Evolutionary conservation across 1,284 basidiomycete species (phyloP).

Genomic region (Heimioporus punctisporus): DNA sequence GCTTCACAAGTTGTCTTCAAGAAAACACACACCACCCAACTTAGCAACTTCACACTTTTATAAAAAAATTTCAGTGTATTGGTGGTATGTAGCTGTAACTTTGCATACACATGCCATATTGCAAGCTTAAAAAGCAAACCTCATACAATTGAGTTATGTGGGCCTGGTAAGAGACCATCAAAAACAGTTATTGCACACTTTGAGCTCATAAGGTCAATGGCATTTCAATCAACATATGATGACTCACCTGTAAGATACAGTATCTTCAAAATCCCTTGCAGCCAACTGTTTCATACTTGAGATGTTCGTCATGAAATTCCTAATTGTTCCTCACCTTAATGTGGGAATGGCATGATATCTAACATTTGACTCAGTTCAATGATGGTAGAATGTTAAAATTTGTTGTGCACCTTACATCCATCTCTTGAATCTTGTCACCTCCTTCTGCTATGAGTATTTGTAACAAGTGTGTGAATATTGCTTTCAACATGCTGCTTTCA

Average conservation of each 20-base stretch:
- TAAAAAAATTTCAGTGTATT: neutral
- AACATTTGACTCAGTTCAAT: no score
- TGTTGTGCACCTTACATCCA: no score
- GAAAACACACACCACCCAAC: neutral
- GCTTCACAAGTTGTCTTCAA: neutral
- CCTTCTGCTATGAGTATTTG: neutral
- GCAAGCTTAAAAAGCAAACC: neutral
- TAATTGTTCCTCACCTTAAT: neutral
- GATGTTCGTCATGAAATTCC: neutral
- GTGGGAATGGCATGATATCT: neutral
- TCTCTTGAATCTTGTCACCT: neutral
- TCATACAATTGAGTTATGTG: neutral
- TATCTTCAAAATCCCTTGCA: neutral
- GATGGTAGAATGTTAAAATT: no score
- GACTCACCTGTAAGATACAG: neutral
- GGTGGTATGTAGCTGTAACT: neutral
- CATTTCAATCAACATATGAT: neutral
- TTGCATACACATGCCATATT: constrained; percentile 17
- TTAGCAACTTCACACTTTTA: neutral
- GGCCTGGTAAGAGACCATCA: neutral
- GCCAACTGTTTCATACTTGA: neutral
- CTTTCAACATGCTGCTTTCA: neutral
- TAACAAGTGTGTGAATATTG: neutral
- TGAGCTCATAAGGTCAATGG: neutral
- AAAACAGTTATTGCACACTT: neutral